phyloP scores from a whole-genome alignment of 345 rosid species.

The Bruguiera gymnorhiza region DNA sequence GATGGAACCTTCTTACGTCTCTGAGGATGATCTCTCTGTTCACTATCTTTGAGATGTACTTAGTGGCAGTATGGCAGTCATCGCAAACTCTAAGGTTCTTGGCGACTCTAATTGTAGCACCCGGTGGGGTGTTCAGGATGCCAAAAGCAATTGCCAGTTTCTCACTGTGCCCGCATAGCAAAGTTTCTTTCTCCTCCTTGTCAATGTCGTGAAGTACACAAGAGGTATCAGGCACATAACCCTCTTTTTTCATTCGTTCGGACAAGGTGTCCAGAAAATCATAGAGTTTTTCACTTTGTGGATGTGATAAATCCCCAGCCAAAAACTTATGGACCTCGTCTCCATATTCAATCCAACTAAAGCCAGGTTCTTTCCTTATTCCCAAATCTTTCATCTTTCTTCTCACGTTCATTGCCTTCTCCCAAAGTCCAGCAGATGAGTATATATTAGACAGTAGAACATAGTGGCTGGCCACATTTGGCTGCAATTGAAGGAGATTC shows the following conservation, averaged over 20 bases:
- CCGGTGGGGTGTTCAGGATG: constrained; percentile 62
- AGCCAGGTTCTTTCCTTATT: constrained; percentile 87
- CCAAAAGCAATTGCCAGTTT: constrained; percentile 86
- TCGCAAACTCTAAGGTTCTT: constrained; percentile 90
- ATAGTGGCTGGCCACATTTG: constrained; percentile 81
- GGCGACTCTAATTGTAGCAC: constrained; percentile 72
- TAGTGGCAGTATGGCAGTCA: constrained; percentile 71
- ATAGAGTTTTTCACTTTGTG: constrained; percentile 59
- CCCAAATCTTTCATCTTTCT: constrained; percentile 75
- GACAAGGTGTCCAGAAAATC: constrained; percentile 53
- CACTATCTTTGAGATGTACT: constrained; percentile 63
- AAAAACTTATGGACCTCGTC: constrained; percentile 77
- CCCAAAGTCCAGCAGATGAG: constrained; percentile 76
- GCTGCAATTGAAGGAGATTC: constrained; percentile 64
- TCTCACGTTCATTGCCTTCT: constrained; percentile 68
- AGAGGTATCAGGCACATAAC: constrained; percentile 81
- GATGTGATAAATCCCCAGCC: constrained; percentile 79
- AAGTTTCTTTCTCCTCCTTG: constrained; percentile 69
- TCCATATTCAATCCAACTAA: constrained; percentile 79
- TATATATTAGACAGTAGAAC: constrained; percentile 82
- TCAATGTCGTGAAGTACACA: constrained; percentile 79
- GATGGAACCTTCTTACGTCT: constrained; percentile 86
- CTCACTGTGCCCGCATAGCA: constrained; percentile 91
- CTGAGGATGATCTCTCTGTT: constrained; percentile 74
- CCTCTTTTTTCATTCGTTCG: constrained; percentile 68